Evolutionary conservation across 1,284 basidiomycete genomes (phyloP).

Genomic region (Acaromyces ingoldii): DNA sequence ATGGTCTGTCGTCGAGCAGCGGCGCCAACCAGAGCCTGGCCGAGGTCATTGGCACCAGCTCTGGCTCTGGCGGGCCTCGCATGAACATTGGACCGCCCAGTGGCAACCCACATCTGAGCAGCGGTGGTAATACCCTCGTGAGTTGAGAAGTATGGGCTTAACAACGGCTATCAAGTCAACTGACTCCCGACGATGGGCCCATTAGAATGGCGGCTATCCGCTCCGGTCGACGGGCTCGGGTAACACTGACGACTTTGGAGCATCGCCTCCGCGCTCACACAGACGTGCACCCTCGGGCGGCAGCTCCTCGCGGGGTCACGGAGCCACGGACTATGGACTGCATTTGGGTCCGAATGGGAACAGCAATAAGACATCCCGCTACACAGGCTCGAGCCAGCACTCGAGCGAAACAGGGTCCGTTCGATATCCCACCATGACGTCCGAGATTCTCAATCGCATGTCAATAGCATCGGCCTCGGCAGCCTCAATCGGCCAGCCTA

Average conservation of each 20-base stretch:
- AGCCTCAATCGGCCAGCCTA: neutral
- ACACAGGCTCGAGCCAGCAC: neutral
- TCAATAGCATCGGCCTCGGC: slow-evolving; percentile 2
- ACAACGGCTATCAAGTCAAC: neutral
- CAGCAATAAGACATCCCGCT: neutral
- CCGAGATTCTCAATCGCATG: slow-evolving; percentile 17
- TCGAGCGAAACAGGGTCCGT: neutral
- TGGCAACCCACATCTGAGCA: slow-evolving; percentile 6
- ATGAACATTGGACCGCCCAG: slow-evolving; percentile 9
- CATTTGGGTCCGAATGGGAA: neutral
- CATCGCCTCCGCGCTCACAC: neutral
- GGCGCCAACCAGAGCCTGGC: neutral
- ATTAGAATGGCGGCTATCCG: neutral
- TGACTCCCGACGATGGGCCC: neutral
- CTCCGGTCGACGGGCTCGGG: neutral
- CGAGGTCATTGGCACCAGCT: slow-evolving; percentile 8
- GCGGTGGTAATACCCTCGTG: neutral
- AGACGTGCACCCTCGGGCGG: neutral
- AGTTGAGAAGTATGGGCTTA: neutral
- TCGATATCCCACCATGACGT: slow-evolving; percentile 7
- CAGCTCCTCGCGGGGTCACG: neutral
- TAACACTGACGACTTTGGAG: neutral
- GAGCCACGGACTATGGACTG: neutral
- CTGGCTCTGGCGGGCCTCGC: neutral
- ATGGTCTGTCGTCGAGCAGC: neutral